phyloP scores from a whole-genome alignment of 345 rosid species.

The Hibiscus mutabilis region DNA sequence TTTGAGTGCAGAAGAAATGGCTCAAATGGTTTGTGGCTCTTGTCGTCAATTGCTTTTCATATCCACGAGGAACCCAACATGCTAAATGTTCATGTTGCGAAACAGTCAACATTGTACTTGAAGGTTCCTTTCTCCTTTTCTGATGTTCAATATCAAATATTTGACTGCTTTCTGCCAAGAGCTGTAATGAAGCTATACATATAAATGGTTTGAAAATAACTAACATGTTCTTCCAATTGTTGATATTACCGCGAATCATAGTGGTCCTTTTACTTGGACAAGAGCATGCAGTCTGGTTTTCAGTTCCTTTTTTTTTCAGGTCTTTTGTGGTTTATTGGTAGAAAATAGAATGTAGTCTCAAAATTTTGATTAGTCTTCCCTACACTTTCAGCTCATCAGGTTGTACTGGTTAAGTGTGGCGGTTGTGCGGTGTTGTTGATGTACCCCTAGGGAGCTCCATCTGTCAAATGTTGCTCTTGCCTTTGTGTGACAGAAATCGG shows the following conservation, averaged over 20 bases:
- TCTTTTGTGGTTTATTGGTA: not conserved
- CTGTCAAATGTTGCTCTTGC: conserved; percentile 81
- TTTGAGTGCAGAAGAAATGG: conserved; percentile 55
- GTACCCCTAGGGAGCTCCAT: conserved; percentile 80
- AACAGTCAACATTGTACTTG: conserved; percentile 65
- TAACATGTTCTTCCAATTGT: not conserved
- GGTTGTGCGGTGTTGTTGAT: conserved; percentile 57
- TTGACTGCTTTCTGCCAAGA: not conserved
- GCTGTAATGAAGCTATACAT: not conserved
- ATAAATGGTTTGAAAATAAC: not conserved
- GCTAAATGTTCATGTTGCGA: conserved; percentile 65
- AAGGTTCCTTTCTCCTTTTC: conserved; percentile 45
- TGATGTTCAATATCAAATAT: not conserved
- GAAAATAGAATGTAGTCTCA: not conserved
- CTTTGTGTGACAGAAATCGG: conserved; percentile 57
- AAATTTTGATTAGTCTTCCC: not conserved
- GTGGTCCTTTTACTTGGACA: not conserved
- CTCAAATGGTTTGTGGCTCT: conserved; percentile 93
- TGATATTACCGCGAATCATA: not conserved
- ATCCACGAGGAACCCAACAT: conserved; percentile 58
- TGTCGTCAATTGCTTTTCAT: conserved; percentile 69
- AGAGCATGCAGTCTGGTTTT: not conserved
- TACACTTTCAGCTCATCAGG: conserved; percentile 49
- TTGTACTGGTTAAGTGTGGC: conserved; percentile 66
- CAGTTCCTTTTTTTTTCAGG: not conserved